Evolutionary conservation across 805 yeast genomes (phyloP).

Genomic region (Ogataea glucozyma): DNA sequence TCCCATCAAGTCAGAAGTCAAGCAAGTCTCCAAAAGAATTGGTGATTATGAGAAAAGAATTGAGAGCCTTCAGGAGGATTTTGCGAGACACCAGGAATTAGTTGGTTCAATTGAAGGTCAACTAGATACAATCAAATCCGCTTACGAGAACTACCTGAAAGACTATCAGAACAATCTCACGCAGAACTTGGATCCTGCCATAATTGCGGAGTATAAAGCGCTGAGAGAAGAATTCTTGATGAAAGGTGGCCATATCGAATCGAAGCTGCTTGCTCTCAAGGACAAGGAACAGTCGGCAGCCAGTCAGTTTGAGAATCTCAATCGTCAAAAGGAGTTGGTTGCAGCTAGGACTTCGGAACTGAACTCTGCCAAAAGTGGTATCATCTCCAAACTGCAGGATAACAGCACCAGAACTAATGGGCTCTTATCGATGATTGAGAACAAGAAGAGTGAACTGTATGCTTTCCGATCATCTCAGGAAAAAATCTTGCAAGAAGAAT

Average conservation of each 20-base stretch:
- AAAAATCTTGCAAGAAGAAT: slow-evolving; percentile 46
- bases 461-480: slow-evolving; percentile 39
- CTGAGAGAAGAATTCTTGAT: slow-evolving; percentile 59
- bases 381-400: slow-evolving; percentile 32
- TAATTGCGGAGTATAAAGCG: slow-evolving; percentile 55
- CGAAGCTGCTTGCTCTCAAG: slow-evolving; percentile 47
- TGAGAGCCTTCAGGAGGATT: slow-evolving; percentile 51
- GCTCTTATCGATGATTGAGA: slow-evolving; percentile 37
- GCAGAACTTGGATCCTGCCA: slow-evolving; percentile 46
- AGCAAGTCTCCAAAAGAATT: slow-evolving; percentile 48
- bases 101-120: slow-evolving; percentile 48
- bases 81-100: slow-evolving; percentile 47
- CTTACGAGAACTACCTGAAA: slow-evolving; percentile 24
- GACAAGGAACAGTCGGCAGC: slow-evolving; percentile 39
- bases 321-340: slow-evolving; percentile 39
- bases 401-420: slow-evolving; percentile 28
- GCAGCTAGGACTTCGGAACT: slow-evolving; percentile 38
- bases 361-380: slow-evolving; percentile 34
- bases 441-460: slow-evolving; percentile 25
- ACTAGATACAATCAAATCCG: slow-evolving; percentile 37
- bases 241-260: slow-evolving; percentile 56
- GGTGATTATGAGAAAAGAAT: slow-evolving; percentile 48
- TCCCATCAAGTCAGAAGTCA: slow-evolving; percentile 62
- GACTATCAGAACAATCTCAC: slow-evolving; percentile 16
- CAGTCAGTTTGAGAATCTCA: slow-evolving; percentile 39